These are phyloP conservation scores for Alloteropsis semialata DNA, from an alignment of 176 grass and related monocot genomes.

Conservation along the genomic window DNA sequence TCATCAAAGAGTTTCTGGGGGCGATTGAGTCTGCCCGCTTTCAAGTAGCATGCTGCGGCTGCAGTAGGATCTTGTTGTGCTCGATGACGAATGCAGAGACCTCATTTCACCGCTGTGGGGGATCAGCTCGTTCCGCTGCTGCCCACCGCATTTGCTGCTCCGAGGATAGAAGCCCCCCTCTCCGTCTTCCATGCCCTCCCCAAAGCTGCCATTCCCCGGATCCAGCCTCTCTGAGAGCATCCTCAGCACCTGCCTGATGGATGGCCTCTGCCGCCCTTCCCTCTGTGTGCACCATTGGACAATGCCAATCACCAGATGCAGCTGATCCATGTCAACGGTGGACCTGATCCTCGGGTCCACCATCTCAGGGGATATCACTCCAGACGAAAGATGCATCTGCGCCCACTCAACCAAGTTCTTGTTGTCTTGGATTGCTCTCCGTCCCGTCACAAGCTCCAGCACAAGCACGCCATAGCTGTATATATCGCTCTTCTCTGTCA, in stretches of 20 bases:
- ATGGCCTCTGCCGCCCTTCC: constrained; percentile 73
- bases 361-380: constrained; percentile 50
- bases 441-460: constrained; percentile 80
- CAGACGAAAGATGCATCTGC: constrained; percentile 52
- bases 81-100: constrained; percentile 79
- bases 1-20: constrained; percentile 61
- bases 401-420: constrained; percentile 92
- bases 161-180: constrained; percentile 36
- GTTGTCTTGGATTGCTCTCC: constrained; percentile 79
- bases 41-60: constrained; percentile 90
- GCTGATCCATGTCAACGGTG: constrained; percentile 60
- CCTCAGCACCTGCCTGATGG: constrained; percentile 86
- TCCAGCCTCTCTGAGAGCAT: constrained; percentile 82
- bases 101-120: constrained; percentile 53
- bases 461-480: constrained; percentile 95
- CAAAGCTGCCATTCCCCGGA: constrained; percentile 54
- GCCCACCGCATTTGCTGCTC: constrained; percentile 32
- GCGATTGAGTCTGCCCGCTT: constrained; percentile 72
- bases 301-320: constrained; percentile 65
- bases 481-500: constrained; percentile 98
- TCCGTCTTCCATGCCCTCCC: constrained; percentile 58
- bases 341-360: constrained; percentile 53
- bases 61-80: constrained; percentile 90
- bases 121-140: constrained; percentile 51
- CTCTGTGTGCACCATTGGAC: constrained; percentile 77